Base-by-base conservation (phyloP, 2,329 filamentous ascomycete genomes). In the Fusarium humuli region DNA sequence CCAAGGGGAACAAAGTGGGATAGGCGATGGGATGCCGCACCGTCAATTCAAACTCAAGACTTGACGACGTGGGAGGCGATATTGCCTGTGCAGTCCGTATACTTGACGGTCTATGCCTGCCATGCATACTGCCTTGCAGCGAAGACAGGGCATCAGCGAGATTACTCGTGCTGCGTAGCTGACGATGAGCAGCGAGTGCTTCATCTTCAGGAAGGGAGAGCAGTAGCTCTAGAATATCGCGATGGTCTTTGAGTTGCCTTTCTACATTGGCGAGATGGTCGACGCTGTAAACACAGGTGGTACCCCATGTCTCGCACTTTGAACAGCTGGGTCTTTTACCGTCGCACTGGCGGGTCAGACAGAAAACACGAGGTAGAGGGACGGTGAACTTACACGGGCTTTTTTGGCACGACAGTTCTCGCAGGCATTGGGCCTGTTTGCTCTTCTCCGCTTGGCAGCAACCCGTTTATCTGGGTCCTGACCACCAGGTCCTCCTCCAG, bases 1-100 rank as follows among this genome's bases (percentile, higher is more conserved):
- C 57, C 12, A 73, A 27, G 2, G 71, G 71, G 3, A 64, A 30
- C 7, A 72, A 40, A 6, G 60, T 55, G 4, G 68, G 69, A 37
- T 73, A 73, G 7, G 61, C 62, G 14, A 65, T 53, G 12, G 7
- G 45, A 47, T 73, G 71, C 5, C 66, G 66, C 8, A 62, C 42
- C 10, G 56, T 72, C 50, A 73, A 47, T 53, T 73, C 71, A 57
- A 73, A 73, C 50, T 72, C 71, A 2, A 72, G 66, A 10, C 12
- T 29, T 6, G 70, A 69, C 4, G 54, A 63, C 13, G 59, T 65
- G 16, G 71, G 70, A n/a, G 71, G 67, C 12, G 59, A 57, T 12
- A 57, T 46, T 1, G 63, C 57, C 37, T 64, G 67, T 10, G 61
- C 57, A 37, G 64, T 56, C 4, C 16, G 20, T 32, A 71, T 34